Evolutionary conservation across 2,329 filamentous ascomycete genomes (phyloP), one percentile per base, ranked within the genome.

Genomic region (Ceratocystis huliohia): DNA sequence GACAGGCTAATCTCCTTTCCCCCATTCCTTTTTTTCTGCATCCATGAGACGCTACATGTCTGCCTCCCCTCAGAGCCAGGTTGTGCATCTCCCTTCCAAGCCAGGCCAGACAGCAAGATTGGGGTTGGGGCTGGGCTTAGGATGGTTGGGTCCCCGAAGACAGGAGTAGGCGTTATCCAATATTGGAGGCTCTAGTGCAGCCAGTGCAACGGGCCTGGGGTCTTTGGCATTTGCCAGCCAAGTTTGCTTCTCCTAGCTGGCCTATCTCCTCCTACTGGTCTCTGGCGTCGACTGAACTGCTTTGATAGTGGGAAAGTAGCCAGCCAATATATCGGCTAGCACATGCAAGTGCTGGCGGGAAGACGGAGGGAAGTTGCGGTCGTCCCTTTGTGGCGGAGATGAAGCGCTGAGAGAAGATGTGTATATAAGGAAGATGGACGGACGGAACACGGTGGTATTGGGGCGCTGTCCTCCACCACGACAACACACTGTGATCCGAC

Each of bases 321-420:
- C n/a, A 33, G 53, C 28, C 53, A 57, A 57, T 57, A 57, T 57
- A 57, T 57, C 53, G 53, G 28, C 30, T 63, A 13, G 10, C 10
- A 44, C 61, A 44, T 41, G 17, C 28, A 15, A n/a, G 22, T 15
- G 37, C 37, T 41, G 37, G 37, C 37, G 37, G 37, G 3, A 15
- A 41, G 37, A 41, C 3, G 37, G 37, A 41, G 37, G 37, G 37
- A 41, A 41, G 37, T 15, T 4, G 37, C 15, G 37, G 37, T 5
- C 10, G 37, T 41, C 37, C 37, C 37, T 15, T 41, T 3, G 37
- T 41, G 53, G 53, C 28, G 6, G 28, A 7, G 25, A 22, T 6
- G 53, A 5, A 33, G 53, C 3, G 20, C 10, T 5, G 25, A 57
- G 53, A 57, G 53, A 17, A 28, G 22, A 57, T 25, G 5, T 57